Percentiles rank a stretch among this genome's conserved stretches.
phyloP scores from a whole-genome alignment of 2,329 filamentous ascomycete genomes.

The Aspergillus chevalieri region DNA sequence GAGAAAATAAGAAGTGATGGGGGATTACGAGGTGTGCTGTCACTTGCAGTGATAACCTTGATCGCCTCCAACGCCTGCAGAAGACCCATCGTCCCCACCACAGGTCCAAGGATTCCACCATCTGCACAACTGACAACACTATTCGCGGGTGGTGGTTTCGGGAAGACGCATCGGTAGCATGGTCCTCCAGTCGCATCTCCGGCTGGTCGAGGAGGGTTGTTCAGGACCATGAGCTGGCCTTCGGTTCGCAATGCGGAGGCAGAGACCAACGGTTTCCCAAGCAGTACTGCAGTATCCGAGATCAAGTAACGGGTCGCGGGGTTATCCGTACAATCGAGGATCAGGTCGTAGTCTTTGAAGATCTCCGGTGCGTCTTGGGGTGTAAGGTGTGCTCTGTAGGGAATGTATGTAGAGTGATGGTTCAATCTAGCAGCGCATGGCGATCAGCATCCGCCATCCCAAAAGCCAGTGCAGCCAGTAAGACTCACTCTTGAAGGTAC shows the following conservation, averaged over 20 bases:
- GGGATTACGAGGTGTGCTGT: slow-evolving; percentile 22
- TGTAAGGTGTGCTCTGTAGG: slow-evolving; percentile 60
- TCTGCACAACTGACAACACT: slow-evolving; percentile 84
- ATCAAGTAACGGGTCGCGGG: slow-evolving; percentile 88
- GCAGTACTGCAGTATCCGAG: slow-evolving; percentile 78
- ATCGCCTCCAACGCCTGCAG: slow-evolving; percentile 85
- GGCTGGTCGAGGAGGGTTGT: slow-evolving; percentile 63
- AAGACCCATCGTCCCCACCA: slow-evolving; percentile 89
- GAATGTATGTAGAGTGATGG: slow-evolving; percentile 58
- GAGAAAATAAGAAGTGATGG: slow-evolving; percentile 40
- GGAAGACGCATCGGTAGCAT: slow-evolving; percentile 92
- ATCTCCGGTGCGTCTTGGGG: slow-evolving; percentile 62
- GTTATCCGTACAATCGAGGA: slow-evolving; percentile 93
- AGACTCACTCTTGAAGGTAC: slow-evolving; percentile 50
- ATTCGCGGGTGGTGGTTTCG: slow-evolving; percentile 74
- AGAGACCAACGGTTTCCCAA: slow-evolving; percentile 74
- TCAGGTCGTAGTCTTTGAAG: slow-evolving; percentile 67
- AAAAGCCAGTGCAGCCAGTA: background rate
- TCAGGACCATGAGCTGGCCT: slow-evolving; percentile 83
- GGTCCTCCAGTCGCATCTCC: slow-evolving; percentile 61
- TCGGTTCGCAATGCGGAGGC: slow-evolving; percentile 84
- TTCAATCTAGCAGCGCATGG: slow-evolving; percentile 55
- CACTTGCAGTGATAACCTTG: slow-evolving; percentile 57
- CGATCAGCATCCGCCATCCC: background rate
- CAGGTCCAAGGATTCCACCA: slow-evolving; percentile 84